These are phyloP conservation scores for Pseudogymnoascus sp. DNA, from an alignment of 2,329 filamentous ascomycete species.

Conservation along the genomic window DNA sequence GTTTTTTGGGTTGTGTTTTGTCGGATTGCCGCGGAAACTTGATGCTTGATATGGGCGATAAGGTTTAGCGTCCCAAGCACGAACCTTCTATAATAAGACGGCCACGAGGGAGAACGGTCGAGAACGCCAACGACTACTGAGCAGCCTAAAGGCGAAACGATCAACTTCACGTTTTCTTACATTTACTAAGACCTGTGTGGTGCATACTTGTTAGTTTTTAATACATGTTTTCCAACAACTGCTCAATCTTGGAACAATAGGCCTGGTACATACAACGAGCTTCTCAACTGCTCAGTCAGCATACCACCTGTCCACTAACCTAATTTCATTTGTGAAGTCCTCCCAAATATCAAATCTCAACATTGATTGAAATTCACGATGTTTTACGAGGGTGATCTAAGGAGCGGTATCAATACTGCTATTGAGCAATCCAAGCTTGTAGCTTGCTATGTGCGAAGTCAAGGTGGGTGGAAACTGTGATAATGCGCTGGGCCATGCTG, in stretches of 20 bases:
- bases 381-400: slow-evolving; percentile 76
- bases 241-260: not conserved
- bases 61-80: slow-evolving; percentile 6
- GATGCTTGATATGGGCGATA: slow-evolving; percentile 4
- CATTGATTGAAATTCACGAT: slow-evolving; percentile 37
- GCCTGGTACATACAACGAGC: not conserved
- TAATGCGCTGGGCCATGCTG: slow-evolving; percentile 5
- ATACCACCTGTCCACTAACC: not conserved
- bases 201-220: not conserved
- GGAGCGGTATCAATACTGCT: slow-evolving; percentile 72
- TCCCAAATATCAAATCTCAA: not conserved
- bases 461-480: slow-evolving; percentile 18
- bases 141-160: not conserved
- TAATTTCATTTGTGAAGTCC: not conserved
- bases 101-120: not conserved
- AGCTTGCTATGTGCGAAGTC: slow-evolving; percentile 77
- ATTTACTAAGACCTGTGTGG: not conserved
- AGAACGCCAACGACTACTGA: not conserved
- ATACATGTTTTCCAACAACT: not conserved
- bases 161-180: not conserved
- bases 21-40: not conserved
- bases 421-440: slow-evolving; percentile 71
- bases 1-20: not conserved
- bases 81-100: not conserved
- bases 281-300: not conserved